Evolutionary conservation across 2,329 filamentous ascomycete genomes (phyloP).

Genomic region (Fusarium vanettenii): DNA sequence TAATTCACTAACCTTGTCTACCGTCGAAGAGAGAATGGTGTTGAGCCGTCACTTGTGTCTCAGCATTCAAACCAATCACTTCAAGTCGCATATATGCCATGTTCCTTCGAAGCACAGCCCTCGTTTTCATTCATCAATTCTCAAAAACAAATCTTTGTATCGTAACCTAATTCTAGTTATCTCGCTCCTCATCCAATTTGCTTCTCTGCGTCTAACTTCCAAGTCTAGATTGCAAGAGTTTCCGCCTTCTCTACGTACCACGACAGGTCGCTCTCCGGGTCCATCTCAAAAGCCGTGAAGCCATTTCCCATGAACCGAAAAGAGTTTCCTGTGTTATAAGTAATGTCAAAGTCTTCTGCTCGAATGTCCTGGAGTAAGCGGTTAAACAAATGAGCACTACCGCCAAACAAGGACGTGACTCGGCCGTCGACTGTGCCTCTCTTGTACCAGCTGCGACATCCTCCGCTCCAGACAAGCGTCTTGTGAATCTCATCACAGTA

Average conservation of each 20-base stretch:
- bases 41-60: neutral
- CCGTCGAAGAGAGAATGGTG: neutral
- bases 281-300: constrained; percentile 39
- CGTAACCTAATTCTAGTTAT: neutral
- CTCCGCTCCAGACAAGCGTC: constrained; percentile 37
- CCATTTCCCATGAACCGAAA: constrained; percentile 40
- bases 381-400: constrained; percentile 37
- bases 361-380: constrained; percentile 37
- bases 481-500: constrained; percentile 37
- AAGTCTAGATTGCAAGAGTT: constrained; percentile 2
- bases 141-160: neutral
- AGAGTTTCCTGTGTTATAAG: constrained; percentile 30
- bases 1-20: neutral
- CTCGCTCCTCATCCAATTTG: neutral
- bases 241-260: constrained; percentile 41
- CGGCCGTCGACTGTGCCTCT: constrained; percentile 27
- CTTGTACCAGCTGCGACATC: constrained; percentile 39
- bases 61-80: neutral
- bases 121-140: neutral
- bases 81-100: neutral
- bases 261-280: constrained; percentile 31
- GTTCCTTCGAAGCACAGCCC: neutral
- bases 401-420: constrained; percentile 36
- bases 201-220: neutral
- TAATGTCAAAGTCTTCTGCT: constrained; percentile 36